Evolutionary conservation across 108 stramenopile genomes (phyloP), one percentile per base, ranked within the genome.

Genomic region (Nitzschia palea): DNA sequence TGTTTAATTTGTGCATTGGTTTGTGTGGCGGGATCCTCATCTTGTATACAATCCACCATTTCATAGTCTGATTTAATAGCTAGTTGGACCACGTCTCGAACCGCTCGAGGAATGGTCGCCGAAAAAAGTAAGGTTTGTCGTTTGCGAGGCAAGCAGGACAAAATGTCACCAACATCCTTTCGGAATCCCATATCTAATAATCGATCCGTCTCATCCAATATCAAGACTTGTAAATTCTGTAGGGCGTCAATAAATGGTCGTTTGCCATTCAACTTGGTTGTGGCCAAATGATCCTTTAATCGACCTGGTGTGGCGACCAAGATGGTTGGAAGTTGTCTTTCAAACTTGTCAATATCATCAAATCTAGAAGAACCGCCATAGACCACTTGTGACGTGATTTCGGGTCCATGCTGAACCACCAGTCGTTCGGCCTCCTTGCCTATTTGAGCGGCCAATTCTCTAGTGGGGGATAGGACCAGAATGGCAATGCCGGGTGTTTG

Each of bases 131-230:
- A 68, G 2, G 93, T 96, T 74, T 97, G 97, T 53, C 96, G 87
- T 18, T 73, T 68, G 15, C 67, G 62, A 25, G 68, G 66, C 29
- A 98, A 30, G 68, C 66, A 84, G 9, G 77, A 67, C 30, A 97
- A 59, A 57, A 98, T 96, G 29, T 80, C 57, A 31, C 73, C 42
- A 67, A 98, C 90, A 33, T 95, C 96, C 3, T 76, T 59, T 14
- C 85, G 74, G 71, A 98, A 98, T 27, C 98, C 98, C 86, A 96
- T 85, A 51, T 96, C 98, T 32, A 98, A 78, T 5, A 97, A 79
- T 61, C 86, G 92, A 78, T 99, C 98, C 14, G 90, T 90, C 69
- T 99, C 98, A 76, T 99, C 98, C 23, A 98, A 67, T 8, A 99
- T 80, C 23, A 97, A 67, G 54, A 80, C 52, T 20, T 84, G 62